Conservation (phyloP, 2,329 filamentous ascomycete species). For the Ophiocordyceps camponoti-saundersi region DNA sequence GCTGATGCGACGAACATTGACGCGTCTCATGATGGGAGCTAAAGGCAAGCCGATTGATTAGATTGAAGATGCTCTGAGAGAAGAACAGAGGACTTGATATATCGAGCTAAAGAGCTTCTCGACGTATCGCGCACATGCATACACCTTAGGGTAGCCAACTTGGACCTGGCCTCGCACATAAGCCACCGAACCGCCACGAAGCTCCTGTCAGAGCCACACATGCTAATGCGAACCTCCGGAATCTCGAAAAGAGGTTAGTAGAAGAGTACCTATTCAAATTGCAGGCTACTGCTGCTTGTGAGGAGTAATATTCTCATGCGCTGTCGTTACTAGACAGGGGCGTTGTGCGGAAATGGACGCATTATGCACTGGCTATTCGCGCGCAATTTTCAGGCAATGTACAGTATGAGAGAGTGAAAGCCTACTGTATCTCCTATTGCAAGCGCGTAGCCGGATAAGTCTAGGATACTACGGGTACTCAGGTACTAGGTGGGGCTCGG, state of each 20-base stretch:
- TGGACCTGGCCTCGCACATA: not conserved
- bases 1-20: conserved; percentile 13
- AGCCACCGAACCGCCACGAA: not conserved
- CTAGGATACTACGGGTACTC: no score
- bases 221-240: not conserved
- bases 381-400: not conserved
- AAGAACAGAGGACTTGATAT: not conserved
- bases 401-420: not conserved
- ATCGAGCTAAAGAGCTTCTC: not conserved
- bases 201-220: not conserved
- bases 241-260: no score
- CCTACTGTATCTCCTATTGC: not conserved
- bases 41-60: not conserved
- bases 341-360: not conserved
- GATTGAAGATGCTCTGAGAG: not conserved
- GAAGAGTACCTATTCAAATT: not conserved
- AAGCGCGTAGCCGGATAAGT: not conserved
- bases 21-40: conserved; percentile 18
- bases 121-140: no score
- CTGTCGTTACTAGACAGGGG: not conserved
- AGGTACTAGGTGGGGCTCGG: not conserved
- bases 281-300: not conserved
- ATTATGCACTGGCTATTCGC: not conserved
- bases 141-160: not conserved
- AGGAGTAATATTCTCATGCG: not conserved